Base-by-base conservation (phyloP, 441 rosid genomes). In the Isatis lusitanica region DNA sequence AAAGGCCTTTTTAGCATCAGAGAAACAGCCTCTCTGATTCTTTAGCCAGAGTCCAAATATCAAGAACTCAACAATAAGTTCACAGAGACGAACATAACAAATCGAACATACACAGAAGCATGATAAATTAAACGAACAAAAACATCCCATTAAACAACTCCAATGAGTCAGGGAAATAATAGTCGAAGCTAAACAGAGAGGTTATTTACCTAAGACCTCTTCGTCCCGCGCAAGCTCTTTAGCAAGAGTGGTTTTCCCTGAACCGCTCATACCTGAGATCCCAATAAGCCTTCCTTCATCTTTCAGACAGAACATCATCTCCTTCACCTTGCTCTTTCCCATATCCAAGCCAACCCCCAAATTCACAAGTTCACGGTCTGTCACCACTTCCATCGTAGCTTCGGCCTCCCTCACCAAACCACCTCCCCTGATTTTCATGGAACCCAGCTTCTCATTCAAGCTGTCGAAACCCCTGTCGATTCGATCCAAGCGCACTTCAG, bases 251-350 rank as follows among this genome's bases (percentile, higher is more conserved):
- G 80, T 76, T 26, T 76, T 76, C 4, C 80, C 80, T 5, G 80
- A 76, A 51, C 80, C 76, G 47, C 95, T 92, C 73, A 90, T 90
- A 36, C 98, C 98, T 43, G 78, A 70, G 74, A 94, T 90, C 31
- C 95, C 97, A 24, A 86, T 68, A 75, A 91, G 84, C 39, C 60
- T 79, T n/a, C 31, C 68, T 2, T 73, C 77, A 72, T 74, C 87
- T 2, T 8, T 58, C 39, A 28, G 30, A 11, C 84, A 78, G 39
- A 82, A 73, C 36, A 94, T 7, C 93, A 86, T 82, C 74, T 91
- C 92, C 82, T 89, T 85, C 61, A 91, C 93, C 47, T 80, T 86
- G 80, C 24, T 84, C 84, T 84, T 92, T 11, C 92, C 97, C 33
- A 81, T 66, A 46, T 86, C 85, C 75, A 90, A 64, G 4, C 90